Conservation (phyloP, 495 filamentous ascomycete species). For the Podospora appendiculata region DNA sequence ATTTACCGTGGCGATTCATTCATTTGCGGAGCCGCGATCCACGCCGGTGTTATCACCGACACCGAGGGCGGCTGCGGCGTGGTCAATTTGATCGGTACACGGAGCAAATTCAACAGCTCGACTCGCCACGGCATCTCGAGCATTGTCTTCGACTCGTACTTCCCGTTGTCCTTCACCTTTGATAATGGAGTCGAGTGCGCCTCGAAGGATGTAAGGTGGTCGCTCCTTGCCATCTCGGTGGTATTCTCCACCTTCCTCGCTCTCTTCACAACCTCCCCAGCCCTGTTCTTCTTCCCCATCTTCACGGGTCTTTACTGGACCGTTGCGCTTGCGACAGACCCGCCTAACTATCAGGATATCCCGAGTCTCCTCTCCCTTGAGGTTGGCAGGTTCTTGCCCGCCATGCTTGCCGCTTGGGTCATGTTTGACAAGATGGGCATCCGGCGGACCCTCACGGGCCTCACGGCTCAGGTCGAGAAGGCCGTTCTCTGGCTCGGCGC, state of each 20-base stretch:
- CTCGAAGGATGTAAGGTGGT: slow-evolving; percentile 62
- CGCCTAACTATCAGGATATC: slow-evolving; percentile 48
- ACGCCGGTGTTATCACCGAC: slow-evolving; percentile 64
- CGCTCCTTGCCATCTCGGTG: slow-evolving; percentile 63
- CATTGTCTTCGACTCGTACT: slow-evolving; percentile 63
- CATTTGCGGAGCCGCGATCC: slow-evolving; percentile 73
- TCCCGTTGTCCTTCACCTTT: slow-evolving; percentile 72
- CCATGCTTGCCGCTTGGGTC: slow-evolving; percentile 65
- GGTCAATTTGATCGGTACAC: slow-evolving; percentile 53
- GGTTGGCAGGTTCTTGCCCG: slow-evolving; percentile 67
- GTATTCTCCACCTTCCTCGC: slow-evolving; percentile 58
- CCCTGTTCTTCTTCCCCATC: slow-evolving; percentile 62
- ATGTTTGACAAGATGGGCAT: slow-evolving; percentile 62
- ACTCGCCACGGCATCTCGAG: slow-evolving; percentile 58
- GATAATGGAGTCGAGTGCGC: slow-evolving; percentile 43
- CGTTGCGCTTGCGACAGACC: slow-evolving; percentile 71
- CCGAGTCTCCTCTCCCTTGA: slow-evolving; percentile 55
- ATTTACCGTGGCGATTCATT: slow-evolving; percentile 79
- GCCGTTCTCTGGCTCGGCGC: slow-evolving; percentile 66
- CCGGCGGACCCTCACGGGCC: slow-evolving; percentile 40
- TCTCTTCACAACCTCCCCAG: slow-evolving; percentile 59
- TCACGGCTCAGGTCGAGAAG: slow-evolving; percentile 62
- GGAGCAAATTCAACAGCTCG: slow-evolving; percentile 52
- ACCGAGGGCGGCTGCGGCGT: slow-evolving; percentile 61
- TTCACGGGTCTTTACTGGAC: slow-evolving; percentile 72